Conservation (phyloP, 352 stramenopile genomes). For the Globisporangium heterothallicum region DNA sequence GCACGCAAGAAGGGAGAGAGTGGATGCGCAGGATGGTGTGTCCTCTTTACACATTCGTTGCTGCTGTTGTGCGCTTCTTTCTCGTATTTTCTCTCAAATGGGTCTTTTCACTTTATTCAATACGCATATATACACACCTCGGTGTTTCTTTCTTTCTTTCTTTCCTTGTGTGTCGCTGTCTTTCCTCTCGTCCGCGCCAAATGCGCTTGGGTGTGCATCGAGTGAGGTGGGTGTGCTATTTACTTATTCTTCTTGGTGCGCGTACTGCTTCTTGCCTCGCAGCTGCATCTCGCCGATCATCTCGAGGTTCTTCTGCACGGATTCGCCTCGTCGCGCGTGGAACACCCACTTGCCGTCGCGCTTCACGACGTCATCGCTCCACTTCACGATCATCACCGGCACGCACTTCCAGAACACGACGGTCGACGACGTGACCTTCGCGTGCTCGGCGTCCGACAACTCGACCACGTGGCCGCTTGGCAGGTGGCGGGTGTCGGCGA, state of each 20-base stretch:
- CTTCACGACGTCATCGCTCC: slow-evolving; percentile 74
- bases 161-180: neutral
- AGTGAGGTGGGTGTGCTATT: neutral
- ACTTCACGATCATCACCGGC: slow-evolving; percentile 80
- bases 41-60: no score
- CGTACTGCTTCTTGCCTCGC: slow-evolving; percentile 85
- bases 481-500: slow-evolving; percentile 75
- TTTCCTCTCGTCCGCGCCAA: no score
- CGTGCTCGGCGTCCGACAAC: slow-evolving; percentile 44
- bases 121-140: no score
- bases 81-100: no score
- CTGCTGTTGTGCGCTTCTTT: no score
- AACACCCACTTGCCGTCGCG: slow-evolving; percentile 71
- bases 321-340: slow-evolving; percentile 57
- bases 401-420: slow-evolving; percentile 86
- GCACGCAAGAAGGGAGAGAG: no score
- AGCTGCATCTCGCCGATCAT: slow-evolving; percentile 88
- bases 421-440: slow-evolving; percentile 51
- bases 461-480: slow-evolving; percentile 77
- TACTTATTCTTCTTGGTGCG: slow-evolving; percentile 47
- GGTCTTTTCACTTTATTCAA: no score
- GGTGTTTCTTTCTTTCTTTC: no score
- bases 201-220: neutral
- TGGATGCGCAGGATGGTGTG: no score
- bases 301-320: slow-evolving; percentile 86